Evolutionary conservation across 2,329 filamentous ascomycete genomes (phyloP).

Genomic region (Ophiocordyceps unilateralis): DNA sequence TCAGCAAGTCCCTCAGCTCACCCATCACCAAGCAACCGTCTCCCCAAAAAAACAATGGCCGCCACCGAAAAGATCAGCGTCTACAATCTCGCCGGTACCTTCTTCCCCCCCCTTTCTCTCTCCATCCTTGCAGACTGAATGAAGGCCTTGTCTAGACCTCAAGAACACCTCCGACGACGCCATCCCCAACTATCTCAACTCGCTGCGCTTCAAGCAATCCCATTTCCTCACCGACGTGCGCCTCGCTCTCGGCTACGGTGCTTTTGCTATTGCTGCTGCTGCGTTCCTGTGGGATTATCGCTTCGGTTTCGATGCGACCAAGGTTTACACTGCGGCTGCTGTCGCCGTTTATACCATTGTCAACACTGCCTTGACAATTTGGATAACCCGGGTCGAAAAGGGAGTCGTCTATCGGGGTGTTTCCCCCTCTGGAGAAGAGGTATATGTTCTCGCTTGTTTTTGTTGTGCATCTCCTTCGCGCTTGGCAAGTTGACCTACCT

Average conservation of each 20-base stretch:
- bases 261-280: constrained; percentile 62
- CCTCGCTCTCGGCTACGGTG: constrained; percentile 65
- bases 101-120: too few relatives aligned
- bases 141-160: constrained; percentile 45
- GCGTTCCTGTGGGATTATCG: constrained; percentile 90
- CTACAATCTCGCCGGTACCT: constrained; percentile 48
- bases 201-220: constrained; percentile 67
- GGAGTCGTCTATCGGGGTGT: constrained; percentile 65
- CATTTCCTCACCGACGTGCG: constrained; percentile 70
- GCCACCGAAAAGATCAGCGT: constrained; percentile 40
- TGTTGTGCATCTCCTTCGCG: too few relatives aligned
- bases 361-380: constrained; percentile 63
- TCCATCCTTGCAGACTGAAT: not conserved
- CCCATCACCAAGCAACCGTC: constrained; percentile 1
- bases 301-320: constrained; percentile 74
- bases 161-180: constrained; percentile 96
- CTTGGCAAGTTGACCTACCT: too few relatives aligned
- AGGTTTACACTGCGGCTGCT: constrained; percentile 62
- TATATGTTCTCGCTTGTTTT: constrained; percentile 17
- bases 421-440: constrained; percentile 47
- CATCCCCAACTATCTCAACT: constrained; percentile 82
- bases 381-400: constrained; percentile 72
- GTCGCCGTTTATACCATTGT: constrained; percentile 65
- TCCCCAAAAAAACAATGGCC: too few relatives aligned
- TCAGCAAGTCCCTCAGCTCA: not conserved